Evolutionary conservation across 1,139 yeast species (phyloP).

Genomic region (Yamadazyma dendronema): DNA sequence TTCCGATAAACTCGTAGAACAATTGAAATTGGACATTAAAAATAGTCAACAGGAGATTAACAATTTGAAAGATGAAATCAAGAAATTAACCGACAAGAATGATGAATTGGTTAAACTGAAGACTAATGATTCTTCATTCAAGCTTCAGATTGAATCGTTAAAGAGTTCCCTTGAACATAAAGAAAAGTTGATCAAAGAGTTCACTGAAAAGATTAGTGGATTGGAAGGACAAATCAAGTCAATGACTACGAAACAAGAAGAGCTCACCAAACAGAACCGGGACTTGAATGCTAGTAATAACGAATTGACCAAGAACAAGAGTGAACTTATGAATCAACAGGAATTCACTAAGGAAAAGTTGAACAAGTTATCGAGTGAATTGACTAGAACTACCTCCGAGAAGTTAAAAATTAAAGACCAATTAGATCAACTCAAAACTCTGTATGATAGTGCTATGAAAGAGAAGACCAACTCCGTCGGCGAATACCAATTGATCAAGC

Average conservation of each 20-base stretch:
- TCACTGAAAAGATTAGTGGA: slow-evolving; percentile 36
- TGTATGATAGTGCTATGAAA: slow-evolving; percentile 47
- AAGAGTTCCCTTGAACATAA: slow-evolving; percentile 42
- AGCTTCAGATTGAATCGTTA: slow-evolving; percentile 41
- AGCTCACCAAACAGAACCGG: slow-evolving; percentile 11
- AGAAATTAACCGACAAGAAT: slow-evolving; percentile 19
- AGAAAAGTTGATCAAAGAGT: slow-evolving; percentile 48
- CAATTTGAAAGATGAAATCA: slow-evolving; percentile 24
- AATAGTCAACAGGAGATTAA: slow-evolving; percentile 21
- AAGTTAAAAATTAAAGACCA: slow-evolving; percentile 53
- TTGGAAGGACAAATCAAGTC: slow-evolving; percentile 34
- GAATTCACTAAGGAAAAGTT: slow-evolving; percentile 37
- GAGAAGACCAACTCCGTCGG: slow-evolving; percentile 49
- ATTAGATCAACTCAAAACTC: slow-evolving; percentile 49
- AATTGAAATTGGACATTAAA: slow-evolving; percentile 8
- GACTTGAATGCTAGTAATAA: slow-evolving; percentile 44
- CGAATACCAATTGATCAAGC: slow-evolving; percentile 58
- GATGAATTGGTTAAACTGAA: slow-evolving; percentile 32
- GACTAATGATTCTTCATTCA: slow-evolving; percentile 40
- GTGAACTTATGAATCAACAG: slow-evolving; percentile 37
- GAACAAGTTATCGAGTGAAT: slow-evolving; percentile 30
- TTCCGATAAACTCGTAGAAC: slow-evolving; percentile 4
- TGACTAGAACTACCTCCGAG: slow-evolving; percentile 45
- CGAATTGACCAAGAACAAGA: slow-evolving; percentile 35
- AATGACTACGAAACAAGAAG: slow-evolving; percentile 33